Evolutionary conservation across 2,329 filamentous ascomycete species (phyloP).

Genomic region (Westerdykella ornata): DNA sequence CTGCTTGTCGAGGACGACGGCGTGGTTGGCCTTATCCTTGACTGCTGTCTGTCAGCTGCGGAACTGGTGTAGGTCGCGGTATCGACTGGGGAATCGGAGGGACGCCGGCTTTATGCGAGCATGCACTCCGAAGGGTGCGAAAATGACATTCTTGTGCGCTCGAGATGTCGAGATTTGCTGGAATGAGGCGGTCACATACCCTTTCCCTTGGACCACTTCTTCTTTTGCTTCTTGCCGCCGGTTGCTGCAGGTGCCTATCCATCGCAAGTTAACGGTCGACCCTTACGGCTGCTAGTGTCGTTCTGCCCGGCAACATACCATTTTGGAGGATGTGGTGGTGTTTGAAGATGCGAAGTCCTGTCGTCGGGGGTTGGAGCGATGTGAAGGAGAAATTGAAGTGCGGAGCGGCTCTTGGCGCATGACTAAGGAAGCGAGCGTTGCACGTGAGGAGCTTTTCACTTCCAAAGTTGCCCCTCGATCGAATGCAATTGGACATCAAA

Average conservation of each 20-base stretch:
- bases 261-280: conserved; percentile 4
- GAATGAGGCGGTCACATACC: conserved; percentile 39
- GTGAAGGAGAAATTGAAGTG: conserved; percentile 4
- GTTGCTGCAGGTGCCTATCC: conserved; percentile 50
- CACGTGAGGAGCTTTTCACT: neutral
- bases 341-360: conserved; percentile 3
- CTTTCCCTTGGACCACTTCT: conserved; percentile 68
- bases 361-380: neutral
- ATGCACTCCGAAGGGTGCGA: neutral
- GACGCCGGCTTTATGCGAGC: neutral
- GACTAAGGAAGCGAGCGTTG: neutral
- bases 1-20: conserved; percentile 96
- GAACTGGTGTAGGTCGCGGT: neutral
- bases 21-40: conserved; percentile 99
- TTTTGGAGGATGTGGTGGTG: conserved; percentile 39
- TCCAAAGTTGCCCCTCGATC: neutral
- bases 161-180: conserved; percentile 4
- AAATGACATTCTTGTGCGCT: neutral
- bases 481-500: too few species aligned
- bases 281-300: conserved; percentile 1
- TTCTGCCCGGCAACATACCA: conserved; percentile 27
- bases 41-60: conserved; percentile 52
- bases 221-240: conserved; percentile 74
- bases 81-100: neutral
- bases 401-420: neutral